Conservation (phyloP, 371 early-diverging fungal species). For the Quaeritorhiza haematococci region DNA sequence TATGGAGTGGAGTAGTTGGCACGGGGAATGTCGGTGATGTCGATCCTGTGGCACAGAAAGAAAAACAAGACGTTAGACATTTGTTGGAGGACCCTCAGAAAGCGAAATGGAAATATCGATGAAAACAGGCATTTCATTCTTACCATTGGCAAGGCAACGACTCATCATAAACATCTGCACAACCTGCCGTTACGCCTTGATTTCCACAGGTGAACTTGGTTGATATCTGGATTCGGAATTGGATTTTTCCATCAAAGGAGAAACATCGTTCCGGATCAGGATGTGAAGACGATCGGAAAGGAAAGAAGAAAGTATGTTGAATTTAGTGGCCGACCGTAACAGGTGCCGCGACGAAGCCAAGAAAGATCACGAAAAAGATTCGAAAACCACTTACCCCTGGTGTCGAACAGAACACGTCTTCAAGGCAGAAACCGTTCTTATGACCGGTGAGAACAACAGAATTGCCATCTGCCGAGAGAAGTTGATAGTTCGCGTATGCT, state of each 20-base stretch:
- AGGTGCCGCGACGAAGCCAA: neutral
- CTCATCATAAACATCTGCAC: conserved; percentile 28
- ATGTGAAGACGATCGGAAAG: neutral
- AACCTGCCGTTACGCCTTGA: conserved; percentile 4
- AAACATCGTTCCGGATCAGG: neutral
- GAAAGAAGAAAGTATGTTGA: neutral
- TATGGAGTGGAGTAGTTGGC: neutral
- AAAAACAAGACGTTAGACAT: neutral
- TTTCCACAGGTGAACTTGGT: neutral
- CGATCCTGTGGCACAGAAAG: conserved; percentile 17
- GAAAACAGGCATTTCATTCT: neutral
- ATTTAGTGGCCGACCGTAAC: neutral
- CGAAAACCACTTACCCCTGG: neutral
- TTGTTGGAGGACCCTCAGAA: conserved; percentile 3
- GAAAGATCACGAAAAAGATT: neutral
- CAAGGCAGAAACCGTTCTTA: conserved; percentile 35
- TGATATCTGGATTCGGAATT: neutral
- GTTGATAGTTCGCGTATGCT: conserved; percentile 25
- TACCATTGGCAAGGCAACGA: conserved; percentile 13
- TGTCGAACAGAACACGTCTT: conserved; percentile 25
- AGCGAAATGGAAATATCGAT: neutral
- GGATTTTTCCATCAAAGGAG: conserved; percentile 4
- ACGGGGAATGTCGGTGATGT: conserved; percentile 11
- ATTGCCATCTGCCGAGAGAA: conserved; percentile 11
- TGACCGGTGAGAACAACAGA: conserved; percentile 11